phyloP scores from a whole-genome alignment of 2,329 filamentous ascomycete genomes.

The Xylariaceae sp. region DNA sequence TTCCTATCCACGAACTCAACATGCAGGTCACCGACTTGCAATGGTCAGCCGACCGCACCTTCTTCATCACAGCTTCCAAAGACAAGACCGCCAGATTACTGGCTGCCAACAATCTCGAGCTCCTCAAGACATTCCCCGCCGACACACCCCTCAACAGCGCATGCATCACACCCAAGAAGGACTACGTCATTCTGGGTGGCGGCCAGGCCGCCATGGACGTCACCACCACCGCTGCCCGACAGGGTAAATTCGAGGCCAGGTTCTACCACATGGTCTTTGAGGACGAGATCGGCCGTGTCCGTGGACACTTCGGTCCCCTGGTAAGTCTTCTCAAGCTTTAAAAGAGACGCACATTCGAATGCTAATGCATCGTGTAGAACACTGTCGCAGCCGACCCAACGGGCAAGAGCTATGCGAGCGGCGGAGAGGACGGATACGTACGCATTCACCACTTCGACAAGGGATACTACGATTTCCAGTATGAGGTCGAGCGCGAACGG shows the following conservation, averaged over 20 bases:
- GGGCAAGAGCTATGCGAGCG: slow-evolving; percentile 89
- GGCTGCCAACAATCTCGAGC: slow-evolving; percentile 78
- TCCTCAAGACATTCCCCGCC: slow-evolving; percentile 87
- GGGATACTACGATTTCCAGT: slow-evolving; percentile 97
- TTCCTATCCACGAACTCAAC: slow-evolving; percentile 82
- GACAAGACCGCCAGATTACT: slow-evolving; percentile 92
- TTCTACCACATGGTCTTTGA: slow-evolving; percentile 99
- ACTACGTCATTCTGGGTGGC: slow-evolving; percentile 96
- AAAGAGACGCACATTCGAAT: not conserved
- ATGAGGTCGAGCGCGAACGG: slow-evolving; percentile 92
- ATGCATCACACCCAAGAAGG: slow-evolving; percentile 90
- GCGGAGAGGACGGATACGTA: slow-evolving; percentile 97
- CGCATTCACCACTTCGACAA: slow-evolving; percentile 98
- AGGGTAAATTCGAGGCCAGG: slow-evolving; percentile 98
- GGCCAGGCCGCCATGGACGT: slow-evolving; percentile 99
- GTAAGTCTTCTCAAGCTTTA: slow-evolving; percentile 30
- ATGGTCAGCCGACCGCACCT: slow-evolving; percentile 89
- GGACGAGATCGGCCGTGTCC: slow-evolving; percentile 95
- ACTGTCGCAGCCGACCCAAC: slow-evolving; percentile 91
- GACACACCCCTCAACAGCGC: slow-evolving; percentile 97
- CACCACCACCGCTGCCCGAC: slow-evolving; percentile 86
- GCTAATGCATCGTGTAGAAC: slow-evolving; percentile 51
- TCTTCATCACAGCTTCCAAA: slow-evolving; percentile 97
- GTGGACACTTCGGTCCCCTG: slow-evolving; percentile 93
- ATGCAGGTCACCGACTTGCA: slow-evolving; percentile 86